phyloP scores from a whole-genome alignment of 768 basidiomycete species.

The Sporobolomyces pararoseus region DNA sequence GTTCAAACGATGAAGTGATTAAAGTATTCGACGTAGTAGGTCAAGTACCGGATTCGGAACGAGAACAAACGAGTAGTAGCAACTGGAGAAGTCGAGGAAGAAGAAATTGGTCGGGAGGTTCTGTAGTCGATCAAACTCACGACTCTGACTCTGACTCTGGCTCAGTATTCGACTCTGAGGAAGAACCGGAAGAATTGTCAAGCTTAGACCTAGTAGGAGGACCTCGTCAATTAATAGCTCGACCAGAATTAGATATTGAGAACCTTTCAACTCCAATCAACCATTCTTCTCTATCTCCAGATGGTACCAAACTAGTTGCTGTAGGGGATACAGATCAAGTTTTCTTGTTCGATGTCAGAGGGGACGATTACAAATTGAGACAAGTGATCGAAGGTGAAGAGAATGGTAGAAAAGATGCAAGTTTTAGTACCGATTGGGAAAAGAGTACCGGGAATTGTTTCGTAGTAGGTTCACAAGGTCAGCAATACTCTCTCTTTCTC shows the following conservation, averaged over 20 bases:
- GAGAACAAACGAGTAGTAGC: neutral
- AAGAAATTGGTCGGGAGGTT: constrained; percentile 4
- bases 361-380: constrained; percentile 43
- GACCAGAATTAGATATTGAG: neutral
- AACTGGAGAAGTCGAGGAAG: constrained; percentile 16
- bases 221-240: constrained; percentile 56
- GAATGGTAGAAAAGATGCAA: constrained; percentile 53
- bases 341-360: constrained; percentile 63
- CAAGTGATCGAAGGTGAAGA: constrained; percentile 5
- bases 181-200: constrained; percentile 48
- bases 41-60: constrained; percentile 6
- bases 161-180: neutral
- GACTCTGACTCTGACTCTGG: too few species aligned
- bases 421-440: constrained; percentile 76
- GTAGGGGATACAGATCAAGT: constrained; percentile 88
- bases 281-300: constrained; percentile 83
- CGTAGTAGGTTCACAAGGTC: constrained; percentile 68
- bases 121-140: too few species aligned
- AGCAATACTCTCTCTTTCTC: neutral
- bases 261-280: constrained; percentile 64
- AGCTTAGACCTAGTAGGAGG: constrained; percentile 53
- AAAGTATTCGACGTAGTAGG: constrained; percentile 60
- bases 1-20: constrained; percentile 79
- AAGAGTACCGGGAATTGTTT: constrained; percentile 69
- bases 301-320: constrained; percentile 76